Conservation (phyloP, 2,329 filamentous ascomycete species). For the Penicillium sp. region DNA sequence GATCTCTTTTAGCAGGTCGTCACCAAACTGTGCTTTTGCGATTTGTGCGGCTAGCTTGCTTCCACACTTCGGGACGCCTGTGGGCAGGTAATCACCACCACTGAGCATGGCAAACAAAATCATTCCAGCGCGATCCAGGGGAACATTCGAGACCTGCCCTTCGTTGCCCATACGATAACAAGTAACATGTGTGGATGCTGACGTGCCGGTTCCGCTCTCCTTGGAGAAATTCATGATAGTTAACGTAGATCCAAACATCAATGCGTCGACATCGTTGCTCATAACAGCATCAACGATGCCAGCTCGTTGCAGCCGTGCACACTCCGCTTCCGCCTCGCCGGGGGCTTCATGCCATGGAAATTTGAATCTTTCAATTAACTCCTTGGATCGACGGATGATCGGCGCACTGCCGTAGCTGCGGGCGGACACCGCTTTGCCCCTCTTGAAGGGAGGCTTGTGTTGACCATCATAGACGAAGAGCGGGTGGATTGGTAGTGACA, state of each 20-base stretch:
- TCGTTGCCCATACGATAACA: conserved; percentile 58
- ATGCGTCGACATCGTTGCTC: conserved; percentile 92
- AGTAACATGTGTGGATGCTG: conserved; percentile 73
- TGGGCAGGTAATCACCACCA: conserved; percentile 87
- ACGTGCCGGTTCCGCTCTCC: conserved; percentile 58
- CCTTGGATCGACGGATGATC: conserved; percentile 72
- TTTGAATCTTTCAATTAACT: conserved; percentile 76
- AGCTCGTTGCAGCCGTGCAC: conserved; percentile 73
- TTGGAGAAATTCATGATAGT: conserved; percentile 80
- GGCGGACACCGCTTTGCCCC: conserved; percentile 62
- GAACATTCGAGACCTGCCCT: conserved; percentile 26
- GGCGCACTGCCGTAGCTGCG: conserved; percentile 56
- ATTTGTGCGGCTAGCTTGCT: conserved; percentile 86
- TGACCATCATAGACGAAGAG: conserved; percentile 88
- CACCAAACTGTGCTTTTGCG: conserved; percentile 79
- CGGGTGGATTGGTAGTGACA: conserved; percentile 72
- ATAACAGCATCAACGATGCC: conserved; percentile 89
- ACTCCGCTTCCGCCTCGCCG: conserved; percentile 94
- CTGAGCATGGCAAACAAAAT: conserved; percentile 90
- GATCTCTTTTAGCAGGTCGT: conserved; percentile 60
- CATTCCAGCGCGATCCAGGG: conserved; percentile 79
- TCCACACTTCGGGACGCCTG: conserved; percentile 81
- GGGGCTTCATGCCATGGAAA: conserved; percentile 81
- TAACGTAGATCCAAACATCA: conserved; percentile 87
- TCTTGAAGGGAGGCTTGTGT: conserved; percentile 79